Evolutionary conservation across 805 yeast genomes (phyloP).

Genomic region (Teunomyces gatunensis): DNA sequence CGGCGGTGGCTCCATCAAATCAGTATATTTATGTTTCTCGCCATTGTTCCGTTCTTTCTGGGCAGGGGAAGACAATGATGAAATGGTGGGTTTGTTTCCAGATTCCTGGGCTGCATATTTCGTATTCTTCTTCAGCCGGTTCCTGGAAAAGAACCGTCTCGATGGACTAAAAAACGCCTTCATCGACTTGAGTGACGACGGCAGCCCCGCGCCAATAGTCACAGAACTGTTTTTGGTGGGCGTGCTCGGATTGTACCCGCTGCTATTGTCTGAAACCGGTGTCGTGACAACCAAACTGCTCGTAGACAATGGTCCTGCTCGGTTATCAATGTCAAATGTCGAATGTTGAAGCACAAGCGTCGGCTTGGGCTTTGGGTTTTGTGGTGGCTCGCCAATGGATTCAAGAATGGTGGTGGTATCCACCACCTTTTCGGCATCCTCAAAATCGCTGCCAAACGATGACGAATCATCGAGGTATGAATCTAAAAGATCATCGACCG

Average conservation of each 20-base stretch:
- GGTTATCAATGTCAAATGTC: background rate
- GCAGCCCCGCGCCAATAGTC: constrained; percentile 40
- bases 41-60: constrained; percentile 8
- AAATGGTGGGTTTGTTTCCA: constrained; percentile 27
- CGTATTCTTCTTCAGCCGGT: constrained; percentile 15
- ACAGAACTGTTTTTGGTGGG: constrained; percentile 27
- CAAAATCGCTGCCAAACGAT: constrained; percentile 19
- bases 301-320: constrained; percentile 3
- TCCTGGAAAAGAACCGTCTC: constrained; percentile 29
- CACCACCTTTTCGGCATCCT: constrained; percentile 10
- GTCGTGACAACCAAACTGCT: constrained; percentile 5
- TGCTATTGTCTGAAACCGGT: constrained; percentile 1
- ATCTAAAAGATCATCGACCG: constrained; percentile 42
- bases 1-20: constrained; percentile 39
- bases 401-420: constrained; percentile 16
- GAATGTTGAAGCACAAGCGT: constrained; percentile 3
- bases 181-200: constrained; percentile 25
- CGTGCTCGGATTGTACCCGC: constrained; percentile 14
- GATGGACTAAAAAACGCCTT: constrained; percentile 39
- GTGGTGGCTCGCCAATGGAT: background rate
- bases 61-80: constrained; percentile 27
- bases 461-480: constrained; percentile 39
- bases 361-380: background rate
- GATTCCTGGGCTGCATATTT: background rate
- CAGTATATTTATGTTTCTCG: constrained; percentile 16